phyloP scores from a whole-genome alignment of 2,329 filamentous ascomycete species.

The Taxawa tesnikishii region DNA sequence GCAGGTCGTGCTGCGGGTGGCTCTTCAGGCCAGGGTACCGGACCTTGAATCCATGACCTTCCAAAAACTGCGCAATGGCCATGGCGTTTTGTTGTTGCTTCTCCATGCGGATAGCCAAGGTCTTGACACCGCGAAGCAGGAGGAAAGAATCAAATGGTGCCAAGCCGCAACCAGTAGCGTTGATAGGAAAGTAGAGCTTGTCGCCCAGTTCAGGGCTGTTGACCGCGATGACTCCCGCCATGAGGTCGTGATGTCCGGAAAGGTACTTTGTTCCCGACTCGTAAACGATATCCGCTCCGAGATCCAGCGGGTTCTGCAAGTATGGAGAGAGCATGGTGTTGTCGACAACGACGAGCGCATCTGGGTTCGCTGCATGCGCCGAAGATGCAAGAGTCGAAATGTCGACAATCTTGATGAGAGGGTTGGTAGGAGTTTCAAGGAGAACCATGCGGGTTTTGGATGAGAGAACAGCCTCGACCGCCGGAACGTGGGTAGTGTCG shows the following conservation, averaged over 20 bases:
- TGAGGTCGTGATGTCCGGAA: slow-evolving; percentile 95
- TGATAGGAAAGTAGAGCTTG: slow-evolving; percentile 93
- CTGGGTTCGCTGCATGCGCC: slow-evolving; percentile 65
- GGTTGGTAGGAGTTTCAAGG: slow-evolving; percentile 93
- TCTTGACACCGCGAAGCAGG: slow-evolving; percentile 91
- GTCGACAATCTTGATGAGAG: slow-evolving; percentile 95
- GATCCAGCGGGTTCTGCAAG: slow-evolving; percentile 82
- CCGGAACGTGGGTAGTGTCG: slow-evolving; percentile 71
- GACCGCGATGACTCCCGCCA: slow-evolving; percentile 92
- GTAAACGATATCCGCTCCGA: slow-evolving; percentile 93
- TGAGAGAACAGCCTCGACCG: slow-evolving; percentile 56
- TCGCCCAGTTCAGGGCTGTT: slow-evolving; percentile 75
- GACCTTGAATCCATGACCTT: slow-evolving; percentile 82
- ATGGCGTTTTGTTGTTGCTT: slow-evolving; percentile 93
- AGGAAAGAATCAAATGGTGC: slow-evolving; percentile 94
- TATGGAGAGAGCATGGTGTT: slow-evolving; percentile 98
- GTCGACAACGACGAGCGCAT: slow-evolving; percentile 80
- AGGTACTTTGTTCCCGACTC: slow-evolving; percentile 97
- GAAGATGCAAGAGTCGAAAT: slow-evolving; percentile 66
- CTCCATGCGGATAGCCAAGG: slow-evolving; percentile 94
- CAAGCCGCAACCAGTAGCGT: slow-evolving; percentile 85
- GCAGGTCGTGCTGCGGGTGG: slow-evolving; percentile 91
- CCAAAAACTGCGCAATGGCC: slow-evolving; percentile 82
- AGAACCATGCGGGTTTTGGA: slow-evolving; percentile 89
- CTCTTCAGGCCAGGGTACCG: slow-evolving; percentile 89